phyloP scores from a whole-genome alignment of 352 stramenopile genomes.

The Pythium scleroteichum region DNA sequence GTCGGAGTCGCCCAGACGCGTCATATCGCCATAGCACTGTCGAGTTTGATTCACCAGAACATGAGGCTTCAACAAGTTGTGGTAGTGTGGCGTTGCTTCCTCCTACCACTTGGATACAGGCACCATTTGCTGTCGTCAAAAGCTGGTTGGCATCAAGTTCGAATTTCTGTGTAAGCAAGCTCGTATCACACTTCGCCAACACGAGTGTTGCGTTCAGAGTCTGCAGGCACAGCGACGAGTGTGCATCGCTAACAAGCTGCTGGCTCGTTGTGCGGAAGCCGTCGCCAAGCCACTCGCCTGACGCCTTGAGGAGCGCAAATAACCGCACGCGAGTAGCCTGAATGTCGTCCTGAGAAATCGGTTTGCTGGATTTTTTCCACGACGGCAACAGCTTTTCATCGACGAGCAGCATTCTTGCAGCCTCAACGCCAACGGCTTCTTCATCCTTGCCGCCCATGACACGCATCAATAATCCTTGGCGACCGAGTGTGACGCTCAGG shows the following conservation, averaged over 20 bases:
- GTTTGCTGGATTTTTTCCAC: background rate
- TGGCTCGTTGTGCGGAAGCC: background rate
- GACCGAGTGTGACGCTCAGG: constrained; percentile 1
- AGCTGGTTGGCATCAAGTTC: background rate
- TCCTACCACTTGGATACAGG: constrained; percentile 7
- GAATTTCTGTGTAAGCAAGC: constrained; percentile 18
- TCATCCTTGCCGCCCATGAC: constrained; percentile 6
- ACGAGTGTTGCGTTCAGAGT: constrained; percentile 18
- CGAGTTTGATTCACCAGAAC: background rate
- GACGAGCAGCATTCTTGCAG: constrained; percentile 34
- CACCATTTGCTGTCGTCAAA: constrained; percentile 11
- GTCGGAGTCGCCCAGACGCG: constrained; percentile 7
- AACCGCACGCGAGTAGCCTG: background rate
- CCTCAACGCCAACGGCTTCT: constrained; percentile 16
- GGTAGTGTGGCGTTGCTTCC: background rate
- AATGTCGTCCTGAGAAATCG: constrained; percentile 3
- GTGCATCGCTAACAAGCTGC: background rate
- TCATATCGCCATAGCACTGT: constrained; percentile 9
- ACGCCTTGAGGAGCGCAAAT: constrained; percentile 1
- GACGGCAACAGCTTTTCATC: constrained; percentile 35
- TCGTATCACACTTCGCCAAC: constrained; percentile 4
- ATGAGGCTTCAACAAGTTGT: background rate
- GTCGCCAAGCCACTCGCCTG: constrained; percentile 5
- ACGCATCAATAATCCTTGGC: constrained; percentile 9
- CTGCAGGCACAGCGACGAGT: constrained; percentile 3